Conservation (phyloP, 352 stramenopile species). For the Phytophthora megakarya region DNA sequence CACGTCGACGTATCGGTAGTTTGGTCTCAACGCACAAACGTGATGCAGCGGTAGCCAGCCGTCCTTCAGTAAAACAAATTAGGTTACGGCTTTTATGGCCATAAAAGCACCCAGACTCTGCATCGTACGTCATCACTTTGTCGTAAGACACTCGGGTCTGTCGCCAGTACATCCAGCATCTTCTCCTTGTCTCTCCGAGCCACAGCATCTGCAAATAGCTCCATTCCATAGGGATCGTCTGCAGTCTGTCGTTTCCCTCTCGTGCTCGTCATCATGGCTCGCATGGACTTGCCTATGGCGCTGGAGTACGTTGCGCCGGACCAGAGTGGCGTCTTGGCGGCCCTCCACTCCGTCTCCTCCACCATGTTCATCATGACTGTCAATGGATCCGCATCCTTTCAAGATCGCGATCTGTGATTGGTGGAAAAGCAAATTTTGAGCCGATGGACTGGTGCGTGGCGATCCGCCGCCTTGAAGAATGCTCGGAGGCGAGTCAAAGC, state of each 20-base stretch:
- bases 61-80: constrained; percentile 29
- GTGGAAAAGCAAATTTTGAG: constrained; percentile 5
- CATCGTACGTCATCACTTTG: constrained; percentile 32
- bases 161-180: constrained; percentile 45
- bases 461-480: constrained; percentile 11
- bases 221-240: constrained; percentile 22
- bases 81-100: background rate
- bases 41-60: constrained; percentile 57
- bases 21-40: constrained; percentile 50
- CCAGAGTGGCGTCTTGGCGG: constrained; percentile 23
- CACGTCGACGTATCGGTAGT: constrained; percentile 60
- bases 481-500: constrained; percentile 12
- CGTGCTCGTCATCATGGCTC: constrained; percentile 52
- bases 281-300: constrained; percentile 56
- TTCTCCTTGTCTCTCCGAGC: constrained; percentile 53
- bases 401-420: constrained; percentile 35
- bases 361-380: constrained; percentile 33
- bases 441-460: constrained; percentile 21
- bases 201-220: constrained; percentile 44
- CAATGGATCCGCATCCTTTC: constrained; percentile 26
- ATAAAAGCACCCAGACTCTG: too few species aligned
- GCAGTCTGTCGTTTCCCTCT: background rate
- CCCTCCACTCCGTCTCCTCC: constrained; percentile 26
- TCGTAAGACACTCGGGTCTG: constrained; percentile 39
- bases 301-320: constrained; percentile 42